Conservation (phyloP, 1,284 basidiomycete species). For the Pseudozyma flocculosa region DNA sequence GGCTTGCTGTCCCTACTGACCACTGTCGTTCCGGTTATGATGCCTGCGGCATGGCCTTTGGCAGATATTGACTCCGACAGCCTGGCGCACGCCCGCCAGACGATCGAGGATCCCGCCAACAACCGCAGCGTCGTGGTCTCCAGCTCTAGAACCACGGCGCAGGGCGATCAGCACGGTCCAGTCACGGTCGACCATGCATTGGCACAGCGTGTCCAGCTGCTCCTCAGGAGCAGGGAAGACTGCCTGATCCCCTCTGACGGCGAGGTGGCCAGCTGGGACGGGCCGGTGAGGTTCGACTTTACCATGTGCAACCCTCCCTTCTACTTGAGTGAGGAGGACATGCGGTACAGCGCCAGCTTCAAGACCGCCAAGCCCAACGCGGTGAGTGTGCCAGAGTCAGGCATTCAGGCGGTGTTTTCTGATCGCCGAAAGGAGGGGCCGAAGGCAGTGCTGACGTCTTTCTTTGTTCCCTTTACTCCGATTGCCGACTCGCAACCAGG, state of each 20-base stretch:
- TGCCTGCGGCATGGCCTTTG: no score
- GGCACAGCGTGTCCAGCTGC: constrained; percentile 63
- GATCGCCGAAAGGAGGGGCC: no score
- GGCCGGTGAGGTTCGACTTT: no score
- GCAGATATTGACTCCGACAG: constrained; percentile 24
- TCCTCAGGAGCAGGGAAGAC: constrained; percentile 59
- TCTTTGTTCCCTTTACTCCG: no score
- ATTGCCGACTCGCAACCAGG: no score
- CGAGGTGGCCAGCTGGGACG: background rate
- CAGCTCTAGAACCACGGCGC: constrained; percentile 1
- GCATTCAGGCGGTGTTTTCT: no score
- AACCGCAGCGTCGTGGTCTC: constrained; percentile 64
- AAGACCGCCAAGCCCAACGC: constrained; percentile 26
- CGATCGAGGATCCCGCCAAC: constrained; percentile 67
- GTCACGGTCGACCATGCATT: constrained; percentile 51
- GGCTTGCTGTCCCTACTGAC: no score
- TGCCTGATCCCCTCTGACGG: constrained; percentile 63
- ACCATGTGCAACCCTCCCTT: constrained; percentile 97
- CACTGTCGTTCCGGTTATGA: background rate
- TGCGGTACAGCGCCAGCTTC: constrained; percentile 54
- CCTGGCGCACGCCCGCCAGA: constrained; percentile 11
- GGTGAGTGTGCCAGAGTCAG: constrained; percentile 17
- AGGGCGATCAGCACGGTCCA: background rate
- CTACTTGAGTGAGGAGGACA: constrained; percentile 73
- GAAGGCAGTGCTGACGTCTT: no score